These are phyloP conservation scores for Calamus simplicifolius DNA, from an alignment of 176 grass and related monocot species.

Conservation along the genomic window DNA sequence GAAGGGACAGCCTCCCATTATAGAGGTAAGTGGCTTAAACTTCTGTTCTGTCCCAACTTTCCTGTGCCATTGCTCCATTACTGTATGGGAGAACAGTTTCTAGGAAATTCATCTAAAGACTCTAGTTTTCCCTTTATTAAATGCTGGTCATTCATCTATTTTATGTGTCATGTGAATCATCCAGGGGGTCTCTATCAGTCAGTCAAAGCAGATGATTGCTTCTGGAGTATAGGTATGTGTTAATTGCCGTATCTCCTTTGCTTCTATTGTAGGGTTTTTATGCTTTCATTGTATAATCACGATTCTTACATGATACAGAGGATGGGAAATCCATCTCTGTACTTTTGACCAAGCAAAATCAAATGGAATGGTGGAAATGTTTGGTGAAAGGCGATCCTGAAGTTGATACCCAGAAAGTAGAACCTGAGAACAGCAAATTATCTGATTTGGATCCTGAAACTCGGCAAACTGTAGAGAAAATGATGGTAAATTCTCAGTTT, in stretches of 20 bases:
- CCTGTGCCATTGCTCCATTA: too few relatives aligned
- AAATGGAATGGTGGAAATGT: constrained; percentile 97
- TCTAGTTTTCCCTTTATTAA: too few relatives aligned
- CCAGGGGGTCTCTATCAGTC: constrained; percentile 71
- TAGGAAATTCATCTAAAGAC: too few relatives aligned
- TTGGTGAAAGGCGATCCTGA: constrained; percentile 85
- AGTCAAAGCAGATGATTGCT: constrained; percentile 81
- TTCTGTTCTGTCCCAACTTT: too few relatives aligned
- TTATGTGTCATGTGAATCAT: not conserved
- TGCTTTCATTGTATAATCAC: too few relatives aligned
- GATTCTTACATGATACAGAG: constrained; percentile 28
- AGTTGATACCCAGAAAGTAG: constrained; percentile 75
- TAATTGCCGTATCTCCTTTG: too few relatives aligned
- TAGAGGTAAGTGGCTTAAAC: constrained; percentile 52
- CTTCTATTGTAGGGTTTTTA: too few relatives aligned
- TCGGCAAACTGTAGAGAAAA: constrained; percentile 96
- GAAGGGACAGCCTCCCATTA: constrained; percentile 76
- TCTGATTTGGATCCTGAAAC: constrained; percentile 94
- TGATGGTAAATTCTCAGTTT: constrained; percentile 62
- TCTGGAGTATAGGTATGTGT: constrained; percentile 87
- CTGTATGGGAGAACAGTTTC: too few relatives aligned
- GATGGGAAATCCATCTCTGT: constrained; percentile 74
- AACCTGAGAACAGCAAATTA: constrained; percentile 79
- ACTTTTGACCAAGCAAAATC: constrained; percentile 87
- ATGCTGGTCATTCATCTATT: too few relatives aligned